phyloP scores from a whole-genome alignment of 257 asterid species.

The Agastache rugosa region DNA sequence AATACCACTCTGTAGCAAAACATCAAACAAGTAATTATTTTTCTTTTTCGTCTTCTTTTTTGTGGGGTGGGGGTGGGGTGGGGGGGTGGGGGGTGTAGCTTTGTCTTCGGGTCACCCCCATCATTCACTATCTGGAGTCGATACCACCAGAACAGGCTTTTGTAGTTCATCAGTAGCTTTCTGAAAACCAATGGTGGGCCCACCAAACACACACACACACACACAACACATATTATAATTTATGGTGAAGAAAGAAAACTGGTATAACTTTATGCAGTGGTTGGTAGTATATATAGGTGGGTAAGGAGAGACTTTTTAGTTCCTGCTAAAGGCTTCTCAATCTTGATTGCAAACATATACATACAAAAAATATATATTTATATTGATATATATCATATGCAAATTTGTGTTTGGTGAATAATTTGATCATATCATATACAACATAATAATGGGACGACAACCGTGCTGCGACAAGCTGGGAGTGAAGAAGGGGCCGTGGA shows the following conservation, averaged over 20 bases:
- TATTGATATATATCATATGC: background rate
- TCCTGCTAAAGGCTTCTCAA: constrained; percentile 21
- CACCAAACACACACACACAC: constrained; percentile 37
- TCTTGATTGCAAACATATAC: constrained; percentile 13
- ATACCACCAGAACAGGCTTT: constrained; percentile 58
- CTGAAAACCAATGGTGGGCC: constrained; percentile 78
- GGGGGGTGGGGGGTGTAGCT: constrained; percentile 43
- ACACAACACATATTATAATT: constrained; percentile 30
- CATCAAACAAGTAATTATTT: constrained; percentile 29
- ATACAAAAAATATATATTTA: background rate
- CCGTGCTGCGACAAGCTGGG: constrained; percentile 98
- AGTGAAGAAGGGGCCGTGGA: constrained; percentile 99
- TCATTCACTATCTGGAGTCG: constrained; percentile 59
- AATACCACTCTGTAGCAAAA: constrained; percentile 43
- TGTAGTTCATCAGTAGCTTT: constrained; percentile 68
- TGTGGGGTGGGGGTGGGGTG: background rate
- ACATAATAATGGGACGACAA: constrained; percentile 73
- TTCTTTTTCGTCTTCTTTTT: background rate
- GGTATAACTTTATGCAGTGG: constrained; percentile 36
- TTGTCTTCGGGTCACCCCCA: constrained; percentile 60
- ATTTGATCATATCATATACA: constrained; percentile 6
- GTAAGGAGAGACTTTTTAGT: constrained; percentile 50
- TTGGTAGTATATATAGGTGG: constrained; percentile 78
- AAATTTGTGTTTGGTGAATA: background rate
- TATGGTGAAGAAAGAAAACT: constrained; percentile 1